phyloP scores from a whole-genome alignment of 306 rosid species.

The Inga oerstediana region DNA sequence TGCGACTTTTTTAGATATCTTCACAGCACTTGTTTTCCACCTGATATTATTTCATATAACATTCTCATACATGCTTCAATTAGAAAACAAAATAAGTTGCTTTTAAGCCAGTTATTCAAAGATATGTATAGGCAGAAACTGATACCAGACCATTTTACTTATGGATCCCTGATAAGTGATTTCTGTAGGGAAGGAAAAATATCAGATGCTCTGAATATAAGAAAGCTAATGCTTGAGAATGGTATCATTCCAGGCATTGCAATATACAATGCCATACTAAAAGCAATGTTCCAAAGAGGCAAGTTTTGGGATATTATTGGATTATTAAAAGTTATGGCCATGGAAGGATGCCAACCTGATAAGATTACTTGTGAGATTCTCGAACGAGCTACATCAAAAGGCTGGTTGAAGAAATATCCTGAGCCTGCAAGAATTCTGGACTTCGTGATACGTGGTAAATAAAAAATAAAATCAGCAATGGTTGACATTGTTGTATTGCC shows the following conservation, averaged over 20 bases:
- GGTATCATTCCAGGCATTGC: conserved; percentile 37
- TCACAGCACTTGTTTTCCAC: conserved; percentile 23
- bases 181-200: conserved; percentile 40
- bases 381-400: conserved; percentile 18
- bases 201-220: conserved; percentile 35
- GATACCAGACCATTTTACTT: conserved; percentile 38
- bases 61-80: conserved; percentile 46
- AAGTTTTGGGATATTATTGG: conserved; percentile 20
- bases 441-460: conserved; percentile 3
- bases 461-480: conserved; percentile 1
- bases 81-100: conserved; percentile 17
- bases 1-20: conserved; percentile 28
- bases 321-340: conserved; percentile 33
- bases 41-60: conserved; percentile 33
- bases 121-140: conserved; percentile 41
- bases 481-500: not conserved
- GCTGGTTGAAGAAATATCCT: conserved; percentile 32
- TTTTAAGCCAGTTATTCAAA: conserved; percentile 28
- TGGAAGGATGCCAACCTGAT: conserved; percentile 38
- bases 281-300: conserved; percentile 30
- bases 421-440: conserved; percentile 20
- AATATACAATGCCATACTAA: conserved; percentile 37
- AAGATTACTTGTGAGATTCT: conserved; percentile 32
- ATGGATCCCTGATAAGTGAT: conserved; percentile 32
- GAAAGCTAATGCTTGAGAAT: conserved; percentile 37